Evolutionary conservation across 1,284 basidiomycete genomes (phyloP).

Genomic region (Somion occarium): DNA sequence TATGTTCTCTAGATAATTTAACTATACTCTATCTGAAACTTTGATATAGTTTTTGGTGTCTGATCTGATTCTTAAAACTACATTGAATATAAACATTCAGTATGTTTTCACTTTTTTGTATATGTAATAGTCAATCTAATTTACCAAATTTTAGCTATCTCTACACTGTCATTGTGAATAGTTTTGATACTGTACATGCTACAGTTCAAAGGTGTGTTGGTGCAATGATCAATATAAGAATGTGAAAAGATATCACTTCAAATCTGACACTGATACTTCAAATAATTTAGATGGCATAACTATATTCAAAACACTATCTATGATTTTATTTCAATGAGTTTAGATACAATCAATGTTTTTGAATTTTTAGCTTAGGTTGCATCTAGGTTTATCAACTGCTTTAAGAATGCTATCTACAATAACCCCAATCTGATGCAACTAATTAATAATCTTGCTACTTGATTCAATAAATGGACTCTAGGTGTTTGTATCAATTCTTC

Average conservation of each 20-base stretch:
- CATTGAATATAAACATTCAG: constrained; percentile 49
- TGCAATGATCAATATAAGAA: constrained; percentile 30
- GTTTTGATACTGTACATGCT: constrained; percentile 38
- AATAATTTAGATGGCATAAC: constrained; percentile 26
- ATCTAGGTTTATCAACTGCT: constrained; percentile 49
- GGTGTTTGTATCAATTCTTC: constrained; percentile 32
- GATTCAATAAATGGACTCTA: constrained; percentile 42
- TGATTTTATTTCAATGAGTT: constrained; percentile 48
- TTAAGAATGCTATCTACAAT: constrained; percentile 43
- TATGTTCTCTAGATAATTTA: constrained; percentile 22
- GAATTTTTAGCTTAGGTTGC: constrained; percentile 2
- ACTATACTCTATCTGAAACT: constrained; percentile 2
- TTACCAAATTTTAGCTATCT: constrained; percentile 35
- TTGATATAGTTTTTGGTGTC: constrained; percentile 51
- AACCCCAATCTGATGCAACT: constrained; percentile 39
- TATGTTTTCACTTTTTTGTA: not conserved
- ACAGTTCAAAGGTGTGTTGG: constrained; percentile 40
- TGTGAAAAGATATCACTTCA: constrained; percentile 18
- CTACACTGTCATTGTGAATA: constrained; percentile 46
- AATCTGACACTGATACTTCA: constrained; percentile 31
- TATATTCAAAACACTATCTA: constrained; percentile 44
- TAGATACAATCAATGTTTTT: not conserved
- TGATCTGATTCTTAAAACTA: constrained; percentile 56
- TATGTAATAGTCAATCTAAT: constrained; percentile 21
- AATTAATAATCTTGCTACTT: constrained; percentile 35